A percentile compares a stretch with the other conserved stretches of the same genome.
Conservation (phyloP, 805 yeast genomes). For the Pichia kluyveri region DNA sequence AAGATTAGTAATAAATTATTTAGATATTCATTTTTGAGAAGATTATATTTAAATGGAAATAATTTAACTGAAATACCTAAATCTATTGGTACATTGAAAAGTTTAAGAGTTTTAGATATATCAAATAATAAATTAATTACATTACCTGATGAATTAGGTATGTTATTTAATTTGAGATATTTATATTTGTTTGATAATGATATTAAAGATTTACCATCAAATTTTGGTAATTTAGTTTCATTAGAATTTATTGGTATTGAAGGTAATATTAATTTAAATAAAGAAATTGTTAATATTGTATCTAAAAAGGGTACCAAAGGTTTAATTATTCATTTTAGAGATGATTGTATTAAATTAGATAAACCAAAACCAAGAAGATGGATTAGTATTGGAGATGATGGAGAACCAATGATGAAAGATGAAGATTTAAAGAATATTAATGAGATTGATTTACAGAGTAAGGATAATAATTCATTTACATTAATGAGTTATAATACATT, state of each 20-base stretch:
- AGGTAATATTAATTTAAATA: conserved; percentile 73
- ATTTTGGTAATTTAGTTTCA: conserved; percentile 78
- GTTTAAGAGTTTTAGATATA: conserved; percentile 75
- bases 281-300: conserved; percentile 52
- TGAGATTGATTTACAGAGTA: conserved; percentile 20
- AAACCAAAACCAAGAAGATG: conserved; percentile 75
- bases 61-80: conserved; percentile 60
- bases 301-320: conserved; percentile 82
- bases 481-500: conserved; percentile 82
- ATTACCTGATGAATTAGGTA: conserved; percentile 81
- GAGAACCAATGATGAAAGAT: conserved; percentile 38
- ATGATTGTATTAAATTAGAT: conserved; percentile 59
- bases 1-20: conserved; percentile 66
- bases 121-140: conserved; percentile 65
- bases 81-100: conserved; percentile 55
- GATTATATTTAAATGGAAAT: conserved; percentile 82
- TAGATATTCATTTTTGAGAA: conserved; percentile 75
- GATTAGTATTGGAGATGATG: conserved; percentile 71
- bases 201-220: conserved; percentile 65
- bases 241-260: conserved; percentile 85
- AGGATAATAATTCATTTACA: conserved; percentile 46
- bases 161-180: conserved; percentile 69
- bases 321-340: conserved; percentile 72
- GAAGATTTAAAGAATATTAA: conserved; percentile 15
- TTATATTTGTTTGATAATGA: conserved; percentile 84